Base-by-base conservation (phyloP, 768 basidiomycete species). In the Rhodotorula toruloides region DNA sequence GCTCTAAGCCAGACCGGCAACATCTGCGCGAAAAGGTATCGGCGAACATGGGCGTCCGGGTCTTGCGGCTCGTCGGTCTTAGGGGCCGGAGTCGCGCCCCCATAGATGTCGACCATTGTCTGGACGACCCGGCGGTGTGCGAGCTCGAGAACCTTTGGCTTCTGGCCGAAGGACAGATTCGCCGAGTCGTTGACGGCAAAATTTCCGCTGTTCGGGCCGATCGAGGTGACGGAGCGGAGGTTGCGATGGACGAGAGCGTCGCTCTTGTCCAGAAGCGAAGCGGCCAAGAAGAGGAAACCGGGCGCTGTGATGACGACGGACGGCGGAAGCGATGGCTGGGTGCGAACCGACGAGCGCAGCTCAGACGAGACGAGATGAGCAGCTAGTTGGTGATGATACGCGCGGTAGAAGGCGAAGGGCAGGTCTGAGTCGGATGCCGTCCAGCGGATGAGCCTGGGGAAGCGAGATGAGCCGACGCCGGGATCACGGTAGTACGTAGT, bases 361-460 rank as follows among this genome's bases (percentile, higher is more conserved):
- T 70, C 54, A 47, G 52, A 54, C 25, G 74, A 61, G 34, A 72
- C 31, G 42, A 75, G 70, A 53, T 72, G 62, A 0, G 67, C 53
- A 2, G 79, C 77, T 16, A 81, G 75, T 53, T 79, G 78, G n/a
- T 77, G 75, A 63, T 80, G 79, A 60, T 80, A 81, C 0, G 80
- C 78, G 55, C 80, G 76, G 68, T 79, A 80, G 74, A 81, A 81
- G 2, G 80, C 76, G 42, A 79, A 79, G 62, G 80, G 80, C 14
- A 81, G 75, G 68, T 81, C 80, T 0, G 79, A 80, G 62, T 81
- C 80, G 62, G 79, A 79, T 7, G 80, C 79, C 47, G 79, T 79
- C 80, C 80, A 81, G 32, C 80, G 75, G 25, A 80, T 76, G 10
- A 81, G 75, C 80, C 79, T 79, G 65, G 74, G 74, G 47, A 7